Conservation (phyloP, 352 stramenopile species). For the Globisporangium ultimum region DNA sequence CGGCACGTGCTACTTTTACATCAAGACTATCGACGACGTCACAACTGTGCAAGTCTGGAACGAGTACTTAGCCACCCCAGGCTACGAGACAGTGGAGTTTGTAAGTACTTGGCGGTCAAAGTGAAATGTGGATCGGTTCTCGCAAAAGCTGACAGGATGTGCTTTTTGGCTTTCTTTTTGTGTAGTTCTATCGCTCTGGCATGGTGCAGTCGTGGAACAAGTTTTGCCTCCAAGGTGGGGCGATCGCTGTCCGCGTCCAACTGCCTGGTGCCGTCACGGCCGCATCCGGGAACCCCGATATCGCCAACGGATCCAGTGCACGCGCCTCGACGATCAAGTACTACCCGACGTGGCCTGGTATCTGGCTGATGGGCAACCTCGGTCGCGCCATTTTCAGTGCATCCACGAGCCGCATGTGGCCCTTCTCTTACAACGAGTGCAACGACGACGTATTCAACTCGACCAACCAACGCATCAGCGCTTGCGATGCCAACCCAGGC, state of each 20-base stretch:
- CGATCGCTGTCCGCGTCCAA: conserved; percentile 32
- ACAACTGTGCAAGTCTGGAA: conserved; percentile 56
- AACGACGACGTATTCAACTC: conserved; percentile 40
- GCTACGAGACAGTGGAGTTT: conserved; percentile 42
- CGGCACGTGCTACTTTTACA: conserved; percentile 54
- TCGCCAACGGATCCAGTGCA: conserved; percentile 18
- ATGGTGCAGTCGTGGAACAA: too few relatives aligned
- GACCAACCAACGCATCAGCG: conserved; percentile 48
- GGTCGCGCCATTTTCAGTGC: conserved; percentile 22
- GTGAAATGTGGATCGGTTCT: conserved; percentile 69
- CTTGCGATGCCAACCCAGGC: conserved; percentile 83
- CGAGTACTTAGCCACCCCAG: conserved; percentile 44
- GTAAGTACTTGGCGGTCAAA: conserved; percentile 12
- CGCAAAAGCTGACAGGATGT: conserved; percentile 12
- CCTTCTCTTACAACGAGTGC: conserved; percentile 91
- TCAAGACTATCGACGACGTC: conserved; percentile 42
- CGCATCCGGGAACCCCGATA: conserved; percentile 35
- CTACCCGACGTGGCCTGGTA: conserved; percentile 84
- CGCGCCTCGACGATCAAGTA: conserved; percentile 57
- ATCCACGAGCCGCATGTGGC: conserved; percentile 90
- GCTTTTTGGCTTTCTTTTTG: conserved; percentile 78
- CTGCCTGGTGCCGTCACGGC: conserved; percentile 80
- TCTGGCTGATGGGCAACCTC: conserved; percentile 86
- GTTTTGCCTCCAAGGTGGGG: too few relatives aligned
- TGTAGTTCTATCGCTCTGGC: conserved; percentile 48